A percentile compares a stretch with the other conserved stretches of the same genome.
These are phyloP conservation scores for Ascochyta rabiei DNA, from an alignment of 2,329 filamentous ascomycete genomes.

Conservation along the genomic window DNA sequence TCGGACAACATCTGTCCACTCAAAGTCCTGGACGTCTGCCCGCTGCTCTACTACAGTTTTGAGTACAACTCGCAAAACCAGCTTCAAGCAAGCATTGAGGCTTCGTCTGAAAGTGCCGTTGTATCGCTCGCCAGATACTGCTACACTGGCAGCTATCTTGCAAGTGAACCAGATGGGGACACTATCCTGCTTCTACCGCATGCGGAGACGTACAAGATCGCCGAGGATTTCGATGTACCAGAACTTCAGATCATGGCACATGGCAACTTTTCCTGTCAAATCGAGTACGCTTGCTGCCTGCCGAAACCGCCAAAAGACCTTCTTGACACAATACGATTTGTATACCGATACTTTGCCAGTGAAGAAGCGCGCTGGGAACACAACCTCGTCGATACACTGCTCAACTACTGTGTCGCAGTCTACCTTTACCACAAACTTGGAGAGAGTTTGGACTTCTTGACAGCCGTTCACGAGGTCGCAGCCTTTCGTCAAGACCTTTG, in stretches of 20 bases:
- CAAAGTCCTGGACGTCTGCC: constrained; percentile 44
- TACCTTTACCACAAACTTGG: constrained; percentile 49
- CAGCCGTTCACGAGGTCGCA: constrained; percentile 44
- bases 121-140: constrained; percentile 50
- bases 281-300: constrained; percentile 48
- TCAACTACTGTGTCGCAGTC: constrained; percentile 52
- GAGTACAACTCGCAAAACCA: constrained; percentile 41
- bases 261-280: constrained; percentile 48
- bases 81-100: constrained; percentile 48
- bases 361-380: constrained; percentile 30
- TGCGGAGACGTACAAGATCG: constrained; percentile 50
- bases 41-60: constrained; percentile 50
- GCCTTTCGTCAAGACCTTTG: constrained; percentile 52
- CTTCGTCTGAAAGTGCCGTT: constrained; percentile 39
- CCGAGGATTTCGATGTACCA: constrained; percentile 48
- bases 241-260: constrained; percentile 49
- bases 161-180: constrained; percentile 23
- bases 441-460: constrained; percentile 44
- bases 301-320: constrained; percentile 49
- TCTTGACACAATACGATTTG: constrained; percentile 47
- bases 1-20: constrained; percentile 37
- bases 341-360: constrained; percentile 37
- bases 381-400: constrained; percentile 47
- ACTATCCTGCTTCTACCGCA: constrained; percentile 48
- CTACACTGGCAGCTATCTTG: constrained; percentile 50